phyloP scores from a whole-genome alignment of 176 grass and related monocot genomes.

The Phoenix dactylifera region DNA sequence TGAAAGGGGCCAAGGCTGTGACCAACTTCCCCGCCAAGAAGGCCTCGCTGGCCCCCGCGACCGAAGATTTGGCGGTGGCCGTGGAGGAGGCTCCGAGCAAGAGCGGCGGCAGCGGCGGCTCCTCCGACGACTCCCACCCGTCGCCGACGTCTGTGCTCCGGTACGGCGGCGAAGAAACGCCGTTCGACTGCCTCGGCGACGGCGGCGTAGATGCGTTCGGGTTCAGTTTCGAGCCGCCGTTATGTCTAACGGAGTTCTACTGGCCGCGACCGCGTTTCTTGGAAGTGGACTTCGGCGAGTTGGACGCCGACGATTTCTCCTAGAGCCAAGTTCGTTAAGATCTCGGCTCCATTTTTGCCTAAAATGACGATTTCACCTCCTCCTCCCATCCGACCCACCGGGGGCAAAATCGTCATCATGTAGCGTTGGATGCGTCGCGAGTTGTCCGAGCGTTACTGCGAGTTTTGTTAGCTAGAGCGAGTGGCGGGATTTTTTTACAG shows the following conservation, averaged over 20 bases:
- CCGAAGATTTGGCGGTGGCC: background rate
- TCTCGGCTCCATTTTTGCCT: background rate
- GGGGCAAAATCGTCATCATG: no score
- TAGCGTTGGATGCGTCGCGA: no score
- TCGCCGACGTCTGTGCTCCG: constrained; percentile 10
- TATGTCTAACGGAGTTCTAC: constrained; percentile 1
- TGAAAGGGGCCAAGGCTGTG: constrained; percentile 45
- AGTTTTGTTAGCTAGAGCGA: no score
- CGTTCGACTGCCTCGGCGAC: background rate
- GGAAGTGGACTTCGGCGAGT: constrained; percentile 28
- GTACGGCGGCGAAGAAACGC: background rate
- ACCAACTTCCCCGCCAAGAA: constrained; percentile 21
- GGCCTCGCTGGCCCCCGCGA: background rate
- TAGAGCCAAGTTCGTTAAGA: background rate
- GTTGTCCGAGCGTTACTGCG: no score
- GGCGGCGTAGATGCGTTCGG: constrained; percentile 19
- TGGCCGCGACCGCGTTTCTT: background rate
- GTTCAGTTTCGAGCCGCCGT: background rate
- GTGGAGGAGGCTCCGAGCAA: no score
- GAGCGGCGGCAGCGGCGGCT: background rate
- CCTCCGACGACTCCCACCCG: background rate
- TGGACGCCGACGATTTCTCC: constrained; percentile 31
- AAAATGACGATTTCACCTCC: background rate
- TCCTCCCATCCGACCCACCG: no score
- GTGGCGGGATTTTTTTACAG: no score